Percentiles rank a stretch among this genome's conserved stretches.
Conservation (phyloP, 768 basidiomycete genomes). For the Bullera alba region DNA sequence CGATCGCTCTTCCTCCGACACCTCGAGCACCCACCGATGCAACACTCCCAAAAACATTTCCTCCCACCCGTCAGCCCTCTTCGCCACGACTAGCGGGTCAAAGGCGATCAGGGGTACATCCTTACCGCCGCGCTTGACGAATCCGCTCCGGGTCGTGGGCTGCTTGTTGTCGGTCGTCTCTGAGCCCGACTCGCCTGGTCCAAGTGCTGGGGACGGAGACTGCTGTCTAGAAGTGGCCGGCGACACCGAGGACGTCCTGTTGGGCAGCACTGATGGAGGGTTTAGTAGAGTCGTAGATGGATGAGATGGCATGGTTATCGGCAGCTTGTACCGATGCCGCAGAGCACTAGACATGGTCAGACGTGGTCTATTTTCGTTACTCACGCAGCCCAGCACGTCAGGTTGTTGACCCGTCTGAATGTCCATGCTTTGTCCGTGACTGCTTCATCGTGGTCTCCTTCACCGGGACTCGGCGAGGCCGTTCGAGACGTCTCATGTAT, state of each 20-base stretch:
- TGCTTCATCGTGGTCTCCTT: too few relatives aligned
- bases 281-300: background rate
- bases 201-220: background rate
- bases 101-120: conserved; percentile 17
- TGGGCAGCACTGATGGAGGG: background rate
- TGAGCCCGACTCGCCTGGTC: background rate
- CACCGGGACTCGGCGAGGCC: conserved; percentile 1
- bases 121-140: too few relatives aligned
- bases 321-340: conserved; percentile 31
- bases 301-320: conserved; percentile 4
- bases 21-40: conserved; percentile 25
- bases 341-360: conserved; percentile 24
- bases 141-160: too few relatives aligned
- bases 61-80: conserved; percentile 34
- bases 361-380: conserved; percentile 14
- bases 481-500: conserved; percentile 35
- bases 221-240: background rate
- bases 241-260: background rate
- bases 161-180: too few relatives aligned
- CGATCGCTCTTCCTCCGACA: conserved; percentile 20
- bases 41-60: conserved; percentile 22
- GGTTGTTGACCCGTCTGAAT: conserved; percentile 37
- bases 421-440: conserved; percentile 38
- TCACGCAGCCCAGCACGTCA: conserved; percentile 43
- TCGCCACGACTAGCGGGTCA: conserved; percentile 39